These are phyloP conservation scores for Eucalyptus melliodora DNA, from an alignment of 345 rosid genomes.

Conservation along the genomic window DNA sequence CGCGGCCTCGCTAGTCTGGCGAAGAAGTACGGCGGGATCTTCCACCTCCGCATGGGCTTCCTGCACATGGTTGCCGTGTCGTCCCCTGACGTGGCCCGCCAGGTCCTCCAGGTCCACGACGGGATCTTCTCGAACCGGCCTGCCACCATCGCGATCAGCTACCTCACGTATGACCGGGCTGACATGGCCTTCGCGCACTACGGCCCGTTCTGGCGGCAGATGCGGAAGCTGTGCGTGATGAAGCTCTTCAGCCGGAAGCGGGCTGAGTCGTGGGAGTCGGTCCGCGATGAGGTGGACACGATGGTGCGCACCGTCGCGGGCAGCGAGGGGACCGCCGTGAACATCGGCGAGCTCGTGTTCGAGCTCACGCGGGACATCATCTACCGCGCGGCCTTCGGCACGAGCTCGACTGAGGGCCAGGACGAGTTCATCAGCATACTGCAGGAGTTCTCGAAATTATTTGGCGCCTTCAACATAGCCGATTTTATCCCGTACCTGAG, in stretches of 20 bases:
- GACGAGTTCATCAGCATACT: conserved; percentile 57
- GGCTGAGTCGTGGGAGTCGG: conserved; percentile 87
- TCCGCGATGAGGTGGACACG: conserved; percentile 57
- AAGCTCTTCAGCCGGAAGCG: conserved; percentile 77
- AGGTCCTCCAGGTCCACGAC: conserved; percentile 68
- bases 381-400: conserved; percentile 82
- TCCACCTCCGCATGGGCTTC: conserved; percentile 46
- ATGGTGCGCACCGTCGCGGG: conserved; percentile 20
- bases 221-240: conserved; percentile 78
- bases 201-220: conserved; percentile 91
- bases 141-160: conserved; percentile 52
- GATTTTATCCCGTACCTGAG: conserved; percentile 78
- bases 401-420: conserved; percentile 44
- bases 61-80: conserved; percentile 43
- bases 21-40: conserved; percentile 42
- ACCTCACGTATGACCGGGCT: conserved; percentile 66
- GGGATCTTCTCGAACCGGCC: conserved; percentile 61
- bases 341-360: conserved; percentile 65
- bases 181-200: conserved; percentile 96
- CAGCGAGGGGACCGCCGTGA: conserved; percentile 27
- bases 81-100: conserved; percentile 55
- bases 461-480: conserved; percentile 68
- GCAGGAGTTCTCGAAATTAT: conserved; percentile 84
- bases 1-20: conserved; percentile 61
- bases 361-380: conserved; percentile 53